Percentiles rank a stretch among this genome's conserved stretches.
phyloP scores from a whole-genome alignment of 2,329 filamentous ascomycete genomes.

The Penicillium sp. region DNA sequence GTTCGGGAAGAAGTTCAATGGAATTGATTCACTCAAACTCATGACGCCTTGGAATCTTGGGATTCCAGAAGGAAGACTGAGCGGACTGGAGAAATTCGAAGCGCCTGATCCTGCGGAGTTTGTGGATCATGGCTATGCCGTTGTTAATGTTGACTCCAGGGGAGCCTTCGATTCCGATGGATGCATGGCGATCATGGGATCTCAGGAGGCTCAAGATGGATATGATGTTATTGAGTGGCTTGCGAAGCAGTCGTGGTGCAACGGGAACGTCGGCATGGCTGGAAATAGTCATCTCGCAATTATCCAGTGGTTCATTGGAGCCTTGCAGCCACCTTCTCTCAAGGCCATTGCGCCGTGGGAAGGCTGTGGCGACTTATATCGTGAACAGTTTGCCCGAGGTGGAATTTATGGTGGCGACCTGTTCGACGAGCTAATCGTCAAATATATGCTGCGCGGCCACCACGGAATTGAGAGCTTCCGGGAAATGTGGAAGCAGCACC shows the following conservation, averaged over 20 bases:
- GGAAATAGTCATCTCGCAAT: constrained; percentile 52
- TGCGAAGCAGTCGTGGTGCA: constrained; percentile 50
- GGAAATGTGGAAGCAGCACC: constrained; percentile 47
- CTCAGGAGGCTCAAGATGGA: constrained; percentile 51
- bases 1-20: constrained; percentile 52
- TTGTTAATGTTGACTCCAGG: constrained; percentile 41
- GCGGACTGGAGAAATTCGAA: constrained; percentile 49
- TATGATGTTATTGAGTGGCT: constrained; percentile 52
- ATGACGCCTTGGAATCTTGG: constrained; percentile 47
- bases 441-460: constrained; percentile 41
- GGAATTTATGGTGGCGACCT: constrained; percentile 43
- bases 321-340: constrained; percentile 47
- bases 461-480: constrained; percentile 46
- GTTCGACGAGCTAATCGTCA: constrained; percentile 49
- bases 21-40: constrained; percentile 40
- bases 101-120: constrained; percentile 45
- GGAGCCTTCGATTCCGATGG: constrained; percentile 43
- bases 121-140: constrained; percentile 38
- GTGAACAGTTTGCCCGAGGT: constrained; percentile 52
- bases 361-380: constrained; percentile 52
- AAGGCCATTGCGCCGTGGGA: constrained; percentile 51
- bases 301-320: constrained; percentile 50
- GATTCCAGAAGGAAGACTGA: constrained; percentile 31
- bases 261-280: constrained; percentile 48
- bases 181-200: constrained; percentile 43